Conservation (phyloP, 225 moss, liverwort and hornwort species). For the Pseudisothecium myosuroides region DNA sequence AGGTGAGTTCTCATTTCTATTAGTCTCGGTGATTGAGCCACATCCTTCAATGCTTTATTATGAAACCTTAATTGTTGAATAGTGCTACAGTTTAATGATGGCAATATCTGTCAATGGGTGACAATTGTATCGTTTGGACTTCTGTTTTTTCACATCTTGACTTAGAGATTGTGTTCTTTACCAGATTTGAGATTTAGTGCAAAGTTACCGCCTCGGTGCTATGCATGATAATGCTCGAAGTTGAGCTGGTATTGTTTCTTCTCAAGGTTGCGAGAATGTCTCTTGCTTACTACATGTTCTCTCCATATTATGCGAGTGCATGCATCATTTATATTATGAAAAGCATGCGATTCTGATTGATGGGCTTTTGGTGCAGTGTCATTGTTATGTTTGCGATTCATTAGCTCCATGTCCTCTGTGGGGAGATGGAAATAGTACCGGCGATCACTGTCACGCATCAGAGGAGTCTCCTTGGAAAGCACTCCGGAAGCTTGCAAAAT, state of each 20-base stretch:
- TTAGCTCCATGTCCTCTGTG: constrained; percentile 56
- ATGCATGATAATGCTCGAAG: constrained; percentile 1
- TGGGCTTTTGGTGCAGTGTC: constrained; percentile 50
- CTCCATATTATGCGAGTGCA: background rate
- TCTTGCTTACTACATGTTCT: background rate
- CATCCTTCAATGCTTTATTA: background rate
- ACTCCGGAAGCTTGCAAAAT: constrained; percentile 40
- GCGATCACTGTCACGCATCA: constrained; percentile 75
- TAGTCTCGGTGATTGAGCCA: background rate
- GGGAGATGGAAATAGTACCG: constrained; percentile 41
- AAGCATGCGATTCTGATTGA: background rate
- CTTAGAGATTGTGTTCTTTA: background rate
- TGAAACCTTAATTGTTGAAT: background rate
- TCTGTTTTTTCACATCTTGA: background rate
- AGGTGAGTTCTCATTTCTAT: constrained; percentile 27
- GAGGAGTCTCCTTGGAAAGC: constrained; percentile 45
- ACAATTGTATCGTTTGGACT: background rate
- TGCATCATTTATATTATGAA: background rate
- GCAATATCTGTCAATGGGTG: background rate
- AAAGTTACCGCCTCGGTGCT: constrained; percentile 1
- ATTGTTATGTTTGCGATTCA: constrained; percentile 73
- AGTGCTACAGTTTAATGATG: background rate
- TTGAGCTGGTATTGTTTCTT: constrained; percentile 7
- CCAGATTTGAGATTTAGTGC: constrained; percentile 14
- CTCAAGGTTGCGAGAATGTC: background rate